Base-by-base conservation (phyloP, 2,329 filamentous ascomycete genomes). In the Malbranchea zuffiana region DNA sequence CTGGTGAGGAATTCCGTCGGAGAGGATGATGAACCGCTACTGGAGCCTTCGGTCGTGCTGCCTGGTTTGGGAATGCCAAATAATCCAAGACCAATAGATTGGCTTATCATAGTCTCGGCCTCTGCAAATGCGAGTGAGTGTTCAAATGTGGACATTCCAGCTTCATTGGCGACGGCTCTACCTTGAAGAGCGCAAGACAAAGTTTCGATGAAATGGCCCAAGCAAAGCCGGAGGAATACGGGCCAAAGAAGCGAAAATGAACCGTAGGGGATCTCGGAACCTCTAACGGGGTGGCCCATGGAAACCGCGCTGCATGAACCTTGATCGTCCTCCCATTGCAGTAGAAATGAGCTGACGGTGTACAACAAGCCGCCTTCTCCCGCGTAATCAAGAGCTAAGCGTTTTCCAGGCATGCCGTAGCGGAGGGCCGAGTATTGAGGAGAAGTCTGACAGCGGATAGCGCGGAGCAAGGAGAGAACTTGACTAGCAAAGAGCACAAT, bases 41-140 rank as follows among this genome's bases (percentile, higher is more conserved):
- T 42, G 2, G 61, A 50, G 16, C 61, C 60, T 37, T 71, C 55
- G 13, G 62, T 63, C 1, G 66, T 44, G 18, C 55, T 47, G 37
- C 47, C 53, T 31, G 55, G 39, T 56, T 67, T 66, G 39, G 70
- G 54, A 45, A 65, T 52, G 16, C 71, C 67, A 50, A 82, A 80
- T 1, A 75, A 50, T 0, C 79, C 76, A 57, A 86, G 75, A 8
- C 80, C 80, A 10, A 94, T 72, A 34, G 86, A 82, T 46, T 79
- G 82, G 49, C 78, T 79, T 30, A 95, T 78, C 45, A 87, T 82
- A 19, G 83, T 80, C 56, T 98, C 90, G 6, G 88, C 88, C 59
- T 98, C 90, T 7, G 88, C 85, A 62, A 96, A 98, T 2, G 88
- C 88, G 6, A 98, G 68, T 0, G 87, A 95, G 53, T 95, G 87